Conservation (phyloP, 1,284 basidiomycete genomes). For the Xerocomus alliaceus region DNA sequence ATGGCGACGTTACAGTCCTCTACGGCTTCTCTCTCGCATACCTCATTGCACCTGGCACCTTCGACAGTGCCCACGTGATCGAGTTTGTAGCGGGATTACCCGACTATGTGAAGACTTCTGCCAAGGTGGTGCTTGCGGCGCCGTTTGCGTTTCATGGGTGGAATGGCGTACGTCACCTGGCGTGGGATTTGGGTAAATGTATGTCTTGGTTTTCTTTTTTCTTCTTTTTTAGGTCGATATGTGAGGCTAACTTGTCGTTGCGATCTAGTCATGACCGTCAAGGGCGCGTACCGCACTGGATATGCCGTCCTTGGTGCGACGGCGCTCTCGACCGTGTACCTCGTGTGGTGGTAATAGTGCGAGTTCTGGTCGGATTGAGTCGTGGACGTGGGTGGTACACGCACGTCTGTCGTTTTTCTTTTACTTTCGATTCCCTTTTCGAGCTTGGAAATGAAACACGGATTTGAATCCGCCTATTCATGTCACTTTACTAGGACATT, state of each 20-base stretch:
- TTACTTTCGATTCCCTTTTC: too few species aligned
- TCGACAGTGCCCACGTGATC: conserved; percentile 82
- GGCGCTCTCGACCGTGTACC: conserved; percentile 74
- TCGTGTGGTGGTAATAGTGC: conserved; percentile 50
- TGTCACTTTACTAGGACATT: too few species aligned
- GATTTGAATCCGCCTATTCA: neutral
- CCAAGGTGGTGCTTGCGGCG: conserved; percentile 78
- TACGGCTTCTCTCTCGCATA: conserved; percentile 92
- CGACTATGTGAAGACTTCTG: conserved; percentile 74
- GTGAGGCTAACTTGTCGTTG: conserved; percentile 1
- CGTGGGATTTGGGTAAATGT: conserved; percentile 93
- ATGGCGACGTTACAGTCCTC: conserved; percentile 61
- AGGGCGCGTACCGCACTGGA: conserved; percentile 79
- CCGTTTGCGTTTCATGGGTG: conserved; percentile 91
- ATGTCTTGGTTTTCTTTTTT: conserved; percentile 44
- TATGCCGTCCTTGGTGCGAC: conserved; percentile 86
- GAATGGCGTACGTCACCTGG: conserved; percentile 91
- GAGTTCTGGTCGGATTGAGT: neutral
- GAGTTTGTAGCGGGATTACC: conserved; percentile 75
- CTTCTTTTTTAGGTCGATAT: neutral
- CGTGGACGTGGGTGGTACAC: neutral
- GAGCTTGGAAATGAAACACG: neutral
- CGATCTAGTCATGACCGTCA: conserved; percentile 75
- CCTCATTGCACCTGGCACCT: conserved; percentile 80
- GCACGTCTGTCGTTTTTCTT: neutral